Evolutionary conservation across 2,329 filamentous ascomycete genomes (phyloP), one percentile per base, ranked within the genome.

Genomic region (Thelonectria rubi): DNA sequence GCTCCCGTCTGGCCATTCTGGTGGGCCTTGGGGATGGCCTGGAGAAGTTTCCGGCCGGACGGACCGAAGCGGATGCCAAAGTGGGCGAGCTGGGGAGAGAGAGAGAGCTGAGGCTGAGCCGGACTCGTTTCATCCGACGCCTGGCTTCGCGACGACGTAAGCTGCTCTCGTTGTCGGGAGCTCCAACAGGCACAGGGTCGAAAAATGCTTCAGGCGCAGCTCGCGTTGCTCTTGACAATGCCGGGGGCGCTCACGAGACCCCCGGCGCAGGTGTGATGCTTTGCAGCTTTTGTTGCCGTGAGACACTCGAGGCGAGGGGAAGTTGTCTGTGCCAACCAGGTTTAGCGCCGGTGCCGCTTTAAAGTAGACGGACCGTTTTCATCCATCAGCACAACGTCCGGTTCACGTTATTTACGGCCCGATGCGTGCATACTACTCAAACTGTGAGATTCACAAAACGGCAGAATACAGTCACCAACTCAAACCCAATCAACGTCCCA

Each of bases 141-240:
- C 34, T 55, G 39, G 45, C 30, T 37, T 32, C 4, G 12, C 34
- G 34, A 5, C 34, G 34, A 14, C 34, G 34, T 5, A 15, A 37
- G 34, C 26, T 30, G 34, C 12, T 15, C 6, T 15, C 5, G 7
- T 37, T 37, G 6, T 37, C 12, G 15, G n/a, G n/a, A n/a, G n/a
- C n/a, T n/a, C n/a, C 34, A 37, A 7, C 15, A 15, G 6, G 34
- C 11, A 11, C 34, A 3, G 9, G 34, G 34, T 37, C 34, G 34
- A 30, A 30, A 5, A 30, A 30, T 10, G 7, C 14, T 34, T 37
- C 34, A 30, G 26, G 26, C 26, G 34, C 34, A 15, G 34, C 34
- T 37, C 34, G 34, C 43, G 58, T 61, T 61, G 58, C 58, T 61
- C 58, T 56, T 55, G 58, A 61, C 58, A 43, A 61, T 61, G 53